Conservation (phyloP, 805 yeast genomes). For the Metschnikowia reukaufii region DNA sequence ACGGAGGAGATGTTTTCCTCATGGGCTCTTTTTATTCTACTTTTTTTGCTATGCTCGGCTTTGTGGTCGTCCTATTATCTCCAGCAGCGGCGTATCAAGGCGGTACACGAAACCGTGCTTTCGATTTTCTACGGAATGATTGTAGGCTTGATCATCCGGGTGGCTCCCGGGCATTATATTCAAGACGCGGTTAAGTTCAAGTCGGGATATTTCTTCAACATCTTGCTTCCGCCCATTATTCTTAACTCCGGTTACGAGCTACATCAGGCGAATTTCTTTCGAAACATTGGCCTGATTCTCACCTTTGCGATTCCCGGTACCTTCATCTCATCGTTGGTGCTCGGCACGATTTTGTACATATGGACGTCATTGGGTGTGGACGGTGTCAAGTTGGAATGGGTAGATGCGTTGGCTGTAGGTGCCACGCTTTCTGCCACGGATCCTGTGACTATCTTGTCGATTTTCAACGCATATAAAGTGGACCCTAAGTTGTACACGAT, state of each 20-base stretch:
- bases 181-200: slow-evolving; percentile 97
- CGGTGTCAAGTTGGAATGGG: slow-evolving; percentile 83
- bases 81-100: slow-evolving; percentile 87
- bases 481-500: slow-evolving; percentile 97
- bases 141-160: slow-evolving; percentile 86
- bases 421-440: slow-evolving; percentile 98
- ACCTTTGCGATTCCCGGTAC: slow-evolving; percentile 98
- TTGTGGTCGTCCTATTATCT: slow-evolving; percentile 93
- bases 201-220: slow-evolving; percentile 90
- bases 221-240: slow-evolving; percentile 92
- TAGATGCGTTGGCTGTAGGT: slow-evolving; percentile 96
- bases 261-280: slow-evolving; percentile 92
- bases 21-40: slow-evolving; percentile 91
- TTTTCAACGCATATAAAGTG: slow-evolving; percentile 95
- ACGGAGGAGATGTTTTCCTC: slow-evolving; percentile 95
- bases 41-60: slow-evolving; percentile 79
- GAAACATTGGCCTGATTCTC: slow-evolving; percentile 85
- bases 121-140: slow-evolving; percentile 97
- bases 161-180: slow-evolving; percentile 94
- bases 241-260: slow-evolving; percentile 94
- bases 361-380: slow-evolving; percentile 94
- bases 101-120: slow-evolving; percentile 95
- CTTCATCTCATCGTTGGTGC: slow-evolving; percentile 82
- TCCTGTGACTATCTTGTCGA: slow-evolving; percentile 94
- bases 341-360: slow-evolving; percentile 81